Evolutionary conservation across 495 filamentous ascomycete genomes (phyloP).

Genomic region (Neurospora tetrasperma): DNA sequence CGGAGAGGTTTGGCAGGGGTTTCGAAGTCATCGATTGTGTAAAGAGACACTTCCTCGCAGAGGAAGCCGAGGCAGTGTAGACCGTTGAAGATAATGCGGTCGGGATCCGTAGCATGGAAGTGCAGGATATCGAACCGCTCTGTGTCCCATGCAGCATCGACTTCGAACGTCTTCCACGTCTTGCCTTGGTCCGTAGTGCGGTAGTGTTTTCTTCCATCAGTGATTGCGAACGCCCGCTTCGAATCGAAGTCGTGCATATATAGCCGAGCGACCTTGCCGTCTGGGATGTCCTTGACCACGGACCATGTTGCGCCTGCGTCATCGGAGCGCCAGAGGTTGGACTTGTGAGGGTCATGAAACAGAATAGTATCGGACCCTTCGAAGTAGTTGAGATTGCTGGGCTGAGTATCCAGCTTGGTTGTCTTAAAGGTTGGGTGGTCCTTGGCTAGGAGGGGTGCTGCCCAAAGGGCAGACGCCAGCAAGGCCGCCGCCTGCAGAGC

Average conservation of each 20-base stretch:
- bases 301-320: constrained; percentile 73
- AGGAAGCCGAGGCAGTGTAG: constrained; percentile 51
- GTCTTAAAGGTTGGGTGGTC: constrained; percentile 35
- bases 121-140: constrained; percentile 41
- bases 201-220: constrained; percentile 56
- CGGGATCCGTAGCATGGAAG: constrained; percentile 72
- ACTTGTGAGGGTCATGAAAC: constrained; percentile 44
- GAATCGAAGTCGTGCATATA: constrained; percentile 67
- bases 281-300: constrained; percentile 49
- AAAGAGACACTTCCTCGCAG: constrained; percentile 52
- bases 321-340: constrained; percentile 57
- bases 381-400: constrained; percentile 67
- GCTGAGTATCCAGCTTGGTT: constrained; percentile 51
- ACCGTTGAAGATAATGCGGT: constrained; percentile 73
- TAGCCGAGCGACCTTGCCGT: constrained; percentile 50
- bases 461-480: constrained; percentile 31
- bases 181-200: constrained; percentile 70
- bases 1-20: constrained; percentile 49
- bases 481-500: constrained; percentile 32
- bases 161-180: constrained; percentile 64
- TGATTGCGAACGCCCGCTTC: constrained; percentile 67
- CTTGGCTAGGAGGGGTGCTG: constrained; percentile 33
- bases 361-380: constrained; percentile 71
- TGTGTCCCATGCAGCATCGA: constrained; percentile 36
- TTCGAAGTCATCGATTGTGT: constrained; percentile 78